Percentiles rank a stretch among this genome's conserved stretches.
Evolutionary conservation across 495 filamentous ascomycete species (phyloP).

Genomic region (Hypomontagnella submonticulosa): DNA sequence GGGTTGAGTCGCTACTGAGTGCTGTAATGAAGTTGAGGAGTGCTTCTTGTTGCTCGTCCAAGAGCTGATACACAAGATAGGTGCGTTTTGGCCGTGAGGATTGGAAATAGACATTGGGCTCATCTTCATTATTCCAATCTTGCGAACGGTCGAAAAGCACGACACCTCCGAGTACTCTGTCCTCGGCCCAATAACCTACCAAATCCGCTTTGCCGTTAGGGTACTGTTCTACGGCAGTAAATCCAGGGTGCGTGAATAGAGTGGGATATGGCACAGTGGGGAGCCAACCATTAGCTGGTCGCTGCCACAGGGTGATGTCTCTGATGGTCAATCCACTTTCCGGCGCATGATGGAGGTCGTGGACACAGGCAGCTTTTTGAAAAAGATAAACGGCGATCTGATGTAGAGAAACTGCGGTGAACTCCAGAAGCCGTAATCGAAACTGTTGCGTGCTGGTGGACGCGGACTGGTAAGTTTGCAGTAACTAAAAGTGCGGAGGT

Average conservation of each 20-base stretch:
- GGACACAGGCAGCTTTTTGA: constrained; percentile 3
- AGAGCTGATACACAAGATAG: constrained; percentile 33
- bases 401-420: constrained; percentile 45
- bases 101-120: constrained; percentile 34
- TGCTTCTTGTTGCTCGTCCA: constrained; percentile 34
- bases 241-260: constrained; percentile 42
- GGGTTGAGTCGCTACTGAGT: neutral
- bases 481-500: constrained; percentile 10
- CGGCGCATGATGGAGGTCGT: neutral
- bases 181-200: constrained; percentile 52
- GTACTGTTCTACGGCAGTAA: constrained; percentile 43
- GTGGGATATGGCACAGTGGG: constrained; percentile 20
- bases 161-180: constrained; percentile 49
- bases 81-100: constrained; percentile 18
- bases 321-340: neutral
- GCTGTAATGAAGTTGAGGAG: constrained; percentile 38
- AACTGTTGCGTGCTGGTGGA: constrained; percentile 34
- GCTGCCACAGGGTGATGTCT: neutral
- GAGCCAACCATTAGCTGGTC: neutral
- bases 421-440: constrained; percentile 44
- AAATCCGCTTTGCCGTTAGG: constrained; percentile 46
- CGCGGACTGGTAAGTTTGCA: constrained; percentile 37
- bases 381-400: constrained; percentile 45
- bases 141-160: constrained; percentile 46
- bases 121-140: constrained; percentile 6